Evolutionary conservation across 805 yeast species (phyloP).

Genomic region (Zygoascus ofunaensis): DNA sequence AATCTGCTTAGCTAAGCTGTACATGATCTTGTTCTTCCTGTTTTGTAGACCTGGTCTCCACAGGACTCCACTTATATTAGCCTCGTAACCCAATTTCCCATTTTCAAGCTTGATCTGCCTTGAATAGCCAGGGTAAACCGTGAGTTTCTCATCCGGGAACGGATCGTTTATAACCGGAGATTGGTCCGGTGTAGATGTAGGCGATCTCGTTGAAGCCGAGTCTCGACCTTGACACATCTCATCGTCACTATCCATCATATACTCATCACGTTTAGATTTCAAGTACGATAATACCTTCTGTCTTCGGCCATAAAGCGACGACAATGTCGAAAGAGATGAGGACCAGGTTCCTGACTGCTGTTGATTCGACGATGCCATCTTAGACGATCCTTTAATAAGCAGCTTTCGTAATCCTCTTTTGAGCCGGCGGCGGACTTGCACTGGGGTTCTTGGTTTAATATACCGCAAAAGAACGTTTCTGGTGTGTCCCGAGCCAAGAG

Average conservation of each 20-base stretch:
- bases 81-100: slow-evolving; percentile 32
- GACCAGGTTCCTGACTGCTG: neutral
- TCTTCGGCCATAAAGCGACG: slow-evolving; percentile 5
- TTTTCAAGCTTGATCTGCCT: slow-evolving; percentile 16
- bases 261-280: slow-evolving; percentile 13
- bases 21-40: slow-evolving; percentile 60
- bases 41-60: slow-evolving; percentile 59
- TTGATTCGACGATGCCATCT: neutral
- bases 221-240: slow-evolving; percentile 4
- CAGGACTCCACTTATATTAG: slow-evolving; percentile 66
- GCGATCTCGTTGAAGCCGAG: slow-evolving; percentile 2
- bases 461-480: neutral
- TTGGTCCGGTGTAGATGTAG: neutral
- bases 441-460: neutral
- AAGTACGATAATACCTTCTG: slow-evolving; percentile 13
- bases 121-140: slow-evolving; percentile 51
- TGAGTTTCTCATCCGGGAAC: slow-evolving; percentile 45
- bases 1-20: slow-evolving; percentile 61
- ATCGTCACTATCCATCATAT: slow-evolving; percentile 7
- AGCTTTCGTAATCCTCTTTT: too few relatives aligned
- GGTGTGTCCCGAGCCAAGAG: neutral
- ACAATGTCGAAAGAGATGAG: too few relatives aligned
- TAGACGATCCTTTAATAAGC: too few relatives aligned
- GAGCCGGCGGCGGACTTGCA: too few relatives aligned
- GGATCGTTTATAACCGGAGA: slow-evolving; percentile 12